These are phyloP conservation scores for Coprinopsis strossmayeri DNA, from an alignment of 768 basidiomycete species.

Conservation along the genomic window DNA sequence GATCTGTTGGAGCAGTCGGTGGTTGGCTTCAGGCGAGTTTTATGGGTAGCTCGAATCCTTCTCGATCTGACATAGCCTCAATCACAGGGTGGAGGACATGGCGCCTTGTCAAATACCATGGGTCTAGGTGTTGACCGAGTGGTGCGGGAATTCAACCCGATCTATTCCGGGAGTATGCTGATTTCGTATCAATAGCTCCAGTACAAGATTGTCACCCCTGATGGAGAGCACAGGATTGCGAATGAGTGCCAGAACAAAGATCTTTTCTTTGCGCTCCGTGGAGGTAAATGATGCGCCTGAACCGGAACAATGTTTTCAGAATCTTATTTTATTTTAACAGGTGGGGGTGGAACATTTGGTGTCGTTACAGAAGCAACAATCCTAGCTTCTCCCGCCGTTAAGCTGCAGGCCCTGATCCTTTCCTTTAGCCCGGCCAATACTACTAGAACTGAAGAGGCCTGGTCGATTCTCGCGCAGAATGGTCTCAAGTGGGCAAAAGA, in stretches of 20 bases:
- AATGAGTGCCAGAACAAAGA: constrained; percentile 37
- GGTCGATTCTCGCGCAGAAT: constrained; percentile 31
- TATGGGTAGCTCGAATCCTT: neutral
- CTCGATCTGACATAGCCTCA: neutral
- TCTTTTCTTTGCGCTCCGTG: constrained; percentile 40
- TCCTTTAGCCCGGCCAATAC: constrained; percentile 16
- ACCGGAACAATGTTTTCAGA: neutral
- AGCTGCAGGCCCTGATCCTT: constrained; percentile 30
- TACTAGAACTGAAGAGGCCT: constrained; percentile 25
- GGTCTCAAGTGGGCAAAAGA: constrained; percentile 34
- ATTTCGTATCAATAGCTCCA: constrained; percentile 12
- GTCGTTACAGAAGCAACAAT: constrained; percentile 30
- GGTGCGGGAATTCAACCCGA: constrained; percentile 19
- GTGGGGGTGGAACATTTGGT: constrained; percentile 33
- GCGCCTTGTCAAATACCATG: constrained; percentile 35
- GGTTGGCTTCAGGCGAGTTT: constrained; percentile 32
- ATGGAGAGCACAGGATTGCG: constrained; percentile 31
- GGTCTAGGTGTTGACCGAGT: constrained; percentile 42
- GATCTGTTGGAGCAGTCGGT: constrained; percentile 34
- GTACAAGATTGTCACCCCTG: constrained; percentile 34
- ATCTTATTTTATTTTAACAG: constrained; percentile 7
- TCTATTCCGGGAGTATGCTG: neutral
- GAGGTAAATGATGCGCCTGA: constrained; percentile 20
- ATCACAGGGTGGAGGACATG: constrained; percentile 36
- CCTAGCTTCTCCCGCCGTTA: constrained; percentile 29